Evolutionary conservation across 331 rosid genomes (phyloP).

Genomic region (Dryas integrifolia): DNA sequence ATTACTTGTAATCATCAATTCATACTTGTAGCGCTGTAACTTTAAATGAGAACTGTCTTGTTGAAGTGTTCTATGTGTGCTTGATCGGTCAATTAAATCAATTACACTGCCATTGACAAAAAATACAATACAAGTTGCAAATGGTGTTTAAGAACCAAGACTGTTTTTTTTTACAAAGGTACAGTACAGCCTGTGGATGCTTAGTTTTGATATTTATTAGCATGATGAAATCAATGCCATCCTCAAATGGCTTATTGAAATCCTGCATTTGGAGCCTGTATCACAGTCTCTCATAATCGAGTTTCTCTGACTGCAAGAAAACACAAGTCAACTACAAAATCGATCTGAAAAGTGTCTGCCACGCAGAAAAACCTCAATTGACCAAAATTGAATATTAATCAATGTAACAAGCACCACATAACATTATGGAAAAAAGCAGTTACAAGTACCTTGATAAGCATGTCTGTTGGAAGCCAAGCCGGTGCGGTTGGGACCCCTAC

Average conservation of each 20-base stretch:
- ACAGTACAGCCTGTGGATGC: not conserved
- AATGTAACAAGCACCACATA: too few relatives aligned
- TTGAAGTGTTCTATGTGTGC: not conserved
- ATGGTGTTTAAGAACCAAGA: not conserved
- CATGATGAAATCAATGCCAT: not conserved
- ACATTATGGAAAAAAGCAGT: conserved; percentile 7
- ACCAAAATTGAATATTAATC: not conserved
- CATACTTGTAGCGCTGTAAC: too few relatives aligned
- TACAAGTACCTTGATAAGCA: conserved; percentile 80
- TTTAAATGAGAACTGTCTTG: not conserved
- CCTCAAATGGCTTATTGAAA: not conserved
- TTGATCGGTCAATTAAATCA: not conserved
- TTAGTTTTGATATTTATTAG: not conserved
- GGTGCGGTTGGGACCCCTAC: conserved; percentile 96
- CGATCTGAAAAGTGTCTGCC: not conserved
- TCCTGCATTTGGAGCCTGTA: conserved; percentile 3
- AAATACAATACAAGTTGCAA: not conserved
- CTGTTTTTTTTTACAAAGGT: not conserved
- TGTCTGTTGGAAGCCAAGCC: conserved; percentile 95
- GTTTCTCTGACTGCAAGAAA: conserved; percentile 87
- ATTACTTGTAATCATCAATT: not conserved
- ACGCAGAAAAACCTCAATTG: not conserved
- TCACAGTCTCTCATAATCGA: conserved; percentile 79
- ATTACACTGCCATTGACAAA: not conserved
- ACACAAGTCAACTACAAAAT: conserved; percentile 2